phyloP scores from a whole-genome alignment of 306 rosid genomes.

The peach (Prunus persica) region DNA sequence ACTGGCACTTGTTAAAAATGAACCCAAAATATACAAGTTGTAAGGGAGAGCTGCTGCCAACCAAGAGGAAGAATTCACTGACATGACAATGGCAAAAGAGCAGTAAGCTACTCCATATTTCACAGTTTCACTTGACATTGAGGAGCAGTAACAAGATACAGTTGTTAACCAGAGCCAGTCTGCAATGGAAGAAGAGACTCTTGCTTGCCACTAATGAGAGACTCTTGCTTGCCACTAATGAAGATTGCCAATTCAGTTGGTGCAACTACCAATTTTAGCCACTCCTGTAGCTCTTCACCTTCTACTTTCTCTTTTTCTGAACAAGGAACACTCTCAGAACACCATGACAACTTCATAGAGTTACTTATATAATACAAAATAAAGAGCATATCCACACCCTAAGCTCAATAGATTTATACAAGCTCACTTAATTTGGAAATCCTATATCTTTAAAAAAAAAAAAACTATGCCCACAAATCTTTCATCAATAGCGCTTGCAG shows the following conservation, averaged over 20 bases:
- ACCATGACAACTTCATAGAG: slow-evolving; percentile 17
- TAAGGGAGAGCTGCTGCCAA: slow-evolving; percentile 32
- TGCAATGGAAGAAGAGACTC: slow-evolving; percentile 58
- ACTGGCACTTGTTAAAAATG: slow-evolving; percentile 29
- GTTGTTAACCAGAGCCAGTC: slow-evolving; percentile 27
- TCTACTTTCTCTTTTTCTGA: slow-evolving; percentile 89
- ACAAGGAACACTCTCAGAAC: slow-evolving; percentile 36
- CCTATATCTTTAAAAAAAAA: too few species aligned
- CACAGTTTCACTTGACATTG: slow-evolving; percentile 26
- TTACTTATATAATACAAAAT: neutral
- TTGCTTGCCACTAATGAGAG: slow-evolving; percentile 45
- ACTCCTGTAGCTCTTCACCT: slow-evolving; percentile 84
- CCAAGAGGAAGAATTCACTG: slow-evolving; percentile 36
- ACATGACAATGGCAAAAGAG: slow-evolving; percentile 15
- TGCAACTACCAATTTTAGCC: slow-evolving; percentile 85
- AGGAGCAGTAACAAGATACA: slow-evolving; percentile 19
- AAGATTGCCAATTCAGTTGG: slow-evolving; percentile 71
- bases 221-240: slow-evolving; percentile 52
- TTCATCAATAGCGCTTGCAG: neutral
- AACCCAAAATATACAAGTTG: slow-evolving; percentile 50
- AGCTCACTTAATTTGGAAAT: neutral
- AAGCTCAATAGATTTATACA: neutral
- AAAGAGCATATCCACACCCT: neutral
- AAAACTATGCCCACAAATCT: neutral
- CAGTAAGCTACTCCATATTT: slow-evolving; percentile 29